Percentiles rank a stretch among this genome's conserved stretches.
Conservation (phyloP, 176 grass and related monocot genomes). For the Carex littledalei region DNA sequence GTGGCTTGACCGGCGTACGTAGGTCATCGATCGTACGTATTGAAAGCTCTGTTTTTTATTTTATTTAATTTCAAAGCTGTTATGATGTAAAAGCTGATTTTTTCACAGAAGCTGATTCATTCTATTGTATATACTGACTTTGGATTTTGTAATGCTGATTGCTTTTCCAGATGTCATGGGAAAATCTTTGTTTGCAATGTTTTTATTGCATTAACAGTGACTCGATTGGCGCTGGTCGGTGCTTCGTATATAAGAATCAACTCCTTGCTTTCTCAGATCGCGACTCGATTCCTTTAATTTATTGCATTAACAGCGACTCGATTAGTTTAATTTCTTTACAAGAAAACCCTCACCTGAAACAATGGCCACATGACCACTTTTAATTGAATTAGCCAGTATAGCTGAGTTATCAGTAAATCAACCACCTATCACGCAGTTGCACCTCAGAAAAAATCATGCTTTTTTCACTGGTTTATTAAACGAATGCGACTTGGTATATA, state of each 20-base stretch:
- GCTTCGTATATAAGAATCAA: background rate
- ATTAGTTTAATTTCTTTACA: background rate
- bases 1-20: background rate
- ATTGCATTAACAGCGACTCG: no score
- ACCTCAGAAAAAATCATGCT: background rate
- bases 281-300: no score
- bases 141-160: background rate
- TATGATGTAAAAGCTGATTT: background rate
- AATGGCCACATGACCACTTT: background rate
- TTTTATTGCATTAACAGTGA: background rate
- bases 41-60: background rate
- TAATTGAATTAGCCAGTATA: background rate
- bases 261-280: background rate
- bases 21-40: background rate
- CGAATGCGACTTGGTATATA: background rate
- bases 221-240: background rate
- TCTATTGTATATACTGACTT: background rate
- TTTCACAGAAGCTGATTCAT: background rate
- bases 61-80: background rate
- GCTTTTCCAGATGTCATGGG: no score
- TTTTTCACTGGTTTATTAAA: background rate
- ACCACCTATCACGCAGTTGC: background rate
- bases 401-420: background rate
- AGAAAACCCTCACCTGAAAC: background rate
- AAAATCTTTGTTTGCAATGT: background rate